Conservation (phyloP, 352 stramenopile genomes). For the Chrysophaeum taylorii region DNA sequence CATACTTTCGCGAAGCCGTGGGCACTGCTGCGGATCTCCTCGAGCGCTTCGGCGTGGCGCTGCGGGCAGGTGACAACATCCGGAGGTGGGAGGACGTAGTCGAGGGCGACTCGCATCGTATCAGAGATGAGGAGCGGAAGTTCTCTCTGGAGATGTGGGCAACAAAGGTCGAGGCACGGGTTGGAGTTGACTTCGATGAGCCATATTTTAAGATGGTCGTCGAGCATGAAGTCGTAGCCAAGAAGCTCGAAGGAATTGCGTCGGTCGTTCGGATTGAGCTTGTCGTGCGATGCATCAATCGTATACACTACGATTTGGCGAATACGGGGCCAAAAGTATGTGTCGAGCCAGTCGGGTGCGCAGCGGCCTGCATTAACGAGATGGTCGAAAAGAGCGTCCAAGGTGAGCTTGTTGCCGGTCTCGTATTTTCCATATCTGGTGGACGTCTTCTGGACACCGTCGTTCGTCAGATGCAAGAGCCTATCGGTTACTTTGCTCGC, state of each 20-base stretch:
- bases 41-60: constrained; percentile 1
- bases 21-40: neutral
- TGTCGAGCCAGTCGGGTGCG: constrained; percentile 6
- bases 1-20: neutral
- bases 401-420: constrained; percentile 28
- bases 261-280: constrained; percentile 13
- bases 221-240: constrained; percentile 75
- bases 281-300: neutral
- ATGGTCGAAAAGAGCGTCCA: constrained; percentile 20
- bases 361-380: constrained; percentile 6
- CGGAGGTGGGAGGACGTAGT: neutral
- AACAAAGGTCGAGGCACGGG: constrained; percentile 58
- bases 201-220: constrained; percentile 52
- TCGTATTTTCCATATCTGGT: constrained; percentile 23
- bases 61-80: neutral
- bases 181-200: constrained; percentile 75
- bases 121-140: neutral
- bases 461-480: constrained; percentile 40
- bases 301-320: constrained; percentile 1
- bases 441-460: constrained; percentile 33
- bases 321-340: constrained; percentile 3
- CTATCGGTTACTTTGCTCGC: constrained; percentile 14
- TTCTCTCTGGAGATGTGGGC: neutral
- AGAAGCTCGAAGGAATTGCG: constrained; percentile 54
- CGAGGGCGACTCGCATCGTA: neutral